Evolutionary conservation across 2,329 filamentous ascomycete species (phyloP), one percentile per base, ranked within the genome.

Genomic region (Tolypocladium paradoxum): DNA sequence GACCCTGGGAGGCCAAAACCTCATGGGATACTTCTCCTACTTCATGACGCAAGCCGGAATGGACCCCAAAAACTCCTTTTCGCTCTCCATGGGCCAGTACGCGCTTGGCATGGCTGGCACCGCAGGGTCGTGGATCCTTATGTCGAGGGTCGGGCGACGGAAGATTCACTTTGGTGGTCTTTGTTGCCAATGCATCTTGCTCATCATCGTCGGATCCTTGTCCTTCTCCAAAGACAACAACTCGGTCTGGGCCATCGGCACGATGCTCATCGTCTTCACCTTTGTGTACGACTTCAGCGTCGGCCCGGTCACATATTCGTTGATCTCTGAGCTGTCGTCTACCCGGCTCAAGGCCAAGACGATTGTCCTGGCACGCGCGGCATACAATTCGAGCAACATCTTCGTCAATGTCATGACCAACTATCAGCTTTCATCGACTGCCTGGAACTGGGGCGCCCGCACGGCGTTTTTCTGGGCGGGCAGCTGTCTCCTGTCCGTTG

Each of bases 201-300:
- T 75, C 22, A 56, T 74, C 50, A 66, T 73, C 20, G 68, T 75
- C 40, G 69, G 72, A 11, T 68, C 61, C 2, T 60, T 73, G 0
- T 70, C 70, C 2, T 73, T 73, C 53, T 63, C 68, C 18, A 56
- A 57, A 1, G 51, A 60, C 11, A 70, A 68, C 46, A 57, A 57
- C 2, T 66, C 68, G 0, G 61, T 73, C 16, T 75, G 73, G 67
- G 68, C 75, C 56, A 63, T 77, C 45, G 71, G 73, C 33, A 59
- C 70, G 56, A 62, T 82, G 60, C 66, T 81, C 4, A 69, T 82
- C 43, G 62, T 77, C 38, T 79, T 76, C 58, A 77, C 75, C 0
- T 76, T 79, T 51, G 66, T 75, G 2, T 82, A 81, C 63, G 76
- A 77, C 65, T 70, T 76, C 52, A 76, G 76, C 1, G 71, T 81